Percentiles rank a stretch among this genome's conserved stretches.
Evolutionary conservation across 1,139 yeast genomes (phyloP).

Genomic region (Taiozyma onychis): DNA sequence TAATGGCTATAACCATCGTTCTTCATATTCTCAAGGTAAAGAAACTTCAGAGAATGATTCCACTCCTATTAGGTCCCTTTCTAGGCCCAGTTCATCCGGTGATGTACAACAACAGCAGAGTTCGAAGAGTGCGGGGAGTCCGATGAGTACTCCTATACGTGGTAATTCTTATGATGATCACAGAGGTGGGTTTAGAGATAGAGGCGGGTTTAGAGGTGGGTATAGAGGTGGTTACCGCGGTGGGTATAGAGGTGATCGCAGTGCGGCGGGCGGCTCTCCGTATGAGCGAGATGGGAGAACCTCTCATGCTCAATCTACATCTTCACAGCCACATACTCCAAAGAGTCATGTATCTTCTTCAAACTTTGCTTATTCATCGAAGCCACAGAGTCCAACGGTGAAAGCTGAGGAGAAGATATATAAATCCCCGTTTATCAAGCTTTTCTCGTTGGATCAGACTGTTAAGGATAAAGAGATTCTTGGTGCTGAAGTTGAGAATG

Average conservation of each 20-base stretch:
- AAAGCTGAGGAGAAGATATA: background rate
- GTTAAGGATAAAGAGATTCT: constrained; percentile 2
- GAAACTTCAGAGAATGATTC: background rate
- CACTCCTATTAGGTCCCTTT: constrained; percentile 2
- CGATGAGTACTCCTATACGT: background rate
- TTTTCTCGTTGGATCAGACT: constrained; percentile 6
- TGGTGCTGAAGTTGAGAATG: constrained; percentile 1
- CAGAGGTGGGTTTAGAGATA: background rate
- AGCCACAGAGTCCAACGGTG: background rate
- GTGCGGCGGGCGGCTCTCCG: constrained; percentile 7
- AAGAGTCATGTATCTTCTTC: background rate
- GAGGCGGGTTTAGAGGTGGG: background rate
- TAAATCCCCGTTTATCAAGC: constrained; percentile 12
- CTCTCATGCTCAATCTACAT: background rate
- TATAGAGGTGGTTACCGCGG: constrained; percentile 17
- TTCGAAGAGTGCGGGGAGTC: background rate
- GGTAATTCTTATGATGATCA: constrained; percentile 1
- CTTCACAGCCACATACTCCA: background rate
- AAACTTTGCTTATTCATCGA: background rate
- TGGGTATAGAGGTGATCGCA: constrained; percentile 6
- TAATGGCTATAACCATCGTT: background rate
- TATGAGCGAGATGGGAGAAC: constrained; percentile 1
- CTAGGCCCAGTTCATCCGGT: background rate
- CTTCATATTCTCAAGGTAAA: background rate
- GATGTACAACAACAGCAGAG: background rate